phyloP scores from a whole-genome alignment of 2,329 filamentous ascomycete genomes.

The Aspergillus sp. region DNA sequence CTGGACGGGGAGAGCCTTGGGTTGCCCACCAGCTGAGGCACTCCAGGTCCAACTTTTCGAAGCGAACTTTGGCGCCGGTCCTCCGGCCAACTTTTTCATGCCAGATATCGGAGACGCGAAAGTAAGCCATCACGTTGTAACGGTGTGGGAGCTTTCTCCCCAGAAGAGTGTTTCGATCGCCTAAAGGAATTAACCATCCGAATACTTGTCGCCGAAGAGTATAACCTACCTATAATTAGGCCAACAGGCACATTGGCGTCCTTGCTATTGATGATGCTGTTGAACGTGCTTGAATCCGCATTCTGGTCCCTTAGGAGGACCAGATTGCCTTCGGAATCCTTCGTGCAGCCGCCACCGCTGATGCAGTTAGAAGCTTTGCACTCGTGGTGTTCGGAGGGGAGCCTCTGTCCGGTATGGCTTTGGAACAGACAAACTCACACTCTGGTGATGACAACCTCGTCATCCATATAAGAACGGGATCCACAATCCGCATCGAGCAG shows the following conservation, averaged over 20 bases:
- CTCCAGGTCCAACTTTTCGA: constrained; percentile 52
- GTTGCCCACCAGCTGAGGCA: constrained; percentile 52
- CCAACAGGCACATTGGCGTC: constrained; percentile 43
- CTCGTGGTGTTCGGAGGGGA: no score
- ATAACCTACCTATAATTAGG: constrained; percentile 43
- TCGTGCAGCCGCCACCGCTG: constrained; percentile 46
- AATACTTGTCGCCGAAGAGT: neutral
- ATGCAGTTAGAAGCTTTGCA: constrained; percentile 12
- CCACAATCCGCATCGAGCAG: constrained; percentile 50
- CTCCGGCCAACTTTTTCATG: constrained; percentile 43
- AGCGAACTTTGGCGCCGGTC: constrained; percentile 48
- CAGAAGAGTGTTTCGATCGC: constrained; percentile 42
- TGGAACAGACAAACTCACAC: constrained; percentile 49
- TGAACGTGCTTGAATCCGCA: constrained; percentile 12
- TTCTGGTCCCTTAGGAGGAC: constrained; percentile 40
- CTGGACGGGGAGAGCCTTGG: constrained; percentile 18
- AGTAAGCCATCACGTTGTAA: constrained; percentile 60
- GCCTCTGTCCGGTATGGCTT: no score
- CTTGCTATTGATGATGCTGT: constrained; percentile 39
- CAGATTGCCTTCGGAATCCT: constrained; percentile 40
- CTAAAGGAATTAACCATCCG: constrained; percentile 28
- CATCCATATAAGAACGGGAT: constrained; percentile 48
- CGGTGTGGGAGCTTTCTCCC: constrained; percentile 45
- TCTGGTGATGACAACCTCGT: constrained; percentile 54
- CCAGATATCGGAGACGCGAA: constrained; percentile 61